Evolutionary conservation across 1,284 basidiomycete genomes (phyloP).

Genomic region (Ustilago crameri): DNA sequence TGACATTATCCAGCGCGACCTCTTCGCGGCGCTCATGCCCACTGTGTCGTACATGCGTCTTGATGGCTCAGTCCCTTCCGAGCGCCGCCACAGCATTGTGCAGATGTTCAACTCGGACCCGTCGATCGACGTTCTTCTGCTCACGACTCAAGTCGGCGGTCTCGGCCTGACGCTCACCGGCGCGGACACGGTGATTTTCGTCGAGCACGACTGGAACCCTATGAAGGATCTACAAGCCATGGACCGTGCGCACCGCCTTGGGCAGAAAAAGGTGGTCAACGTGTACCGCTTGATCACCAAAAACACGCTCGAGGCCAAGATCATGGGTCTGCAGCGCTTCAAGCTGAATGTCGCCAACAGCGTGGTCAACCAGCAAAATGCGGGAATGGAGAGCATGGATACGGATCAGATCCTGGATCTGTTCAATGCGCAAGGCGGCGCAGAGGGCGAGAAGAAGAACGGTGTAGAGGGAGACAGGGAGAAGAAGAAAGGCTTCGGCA

Average conservation of each 20-base stretch:
- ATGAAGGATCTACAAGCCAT: constrained; percentile 99
- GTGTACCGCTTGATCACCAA: constrained; percentile 97
- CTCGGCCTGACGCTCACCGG: constrained; percentile 95
- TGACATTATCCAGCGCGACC: constrained; percentile 92
- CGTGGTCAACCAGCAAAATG: constrained; percentile 96
- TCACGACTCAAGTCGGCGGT: constrained; percentile 97
- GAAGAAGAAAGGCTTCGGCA: constrained; percentile 39
- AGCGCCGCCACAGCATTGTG: constrained; percentile 74
- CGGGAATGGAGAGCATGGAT: constrained; percentile 92
- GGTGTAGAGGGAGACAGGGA: background rate
- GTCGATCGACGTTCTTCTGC: constrained; percentile 92
- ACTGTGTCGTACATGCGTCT: constrained; percentile 97
- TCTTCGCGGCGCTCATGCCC: constrained; percentile 93
- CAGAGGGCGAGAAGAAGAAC: constrained; percentile 1
- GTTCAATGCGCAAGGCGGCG: constrained; percentile 72
- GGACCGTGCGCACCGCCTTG: constrained; percentile 97
- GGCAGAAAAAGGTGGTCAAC: constrained; percentile 98
- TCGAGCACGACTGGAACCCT: constrained; percentile 99
- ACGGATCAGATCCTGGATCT: constrained; percentile 96
- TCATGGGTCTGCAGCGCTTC: constrained; percentile 97
- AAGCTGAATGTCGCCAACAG: constrained; percentile 98
- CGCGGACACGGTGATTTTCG: constrained; percentile 98
- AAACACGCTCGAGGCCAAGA: constrained; percentile 97
- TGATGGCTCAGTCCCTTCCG: constrained; percentile 73
- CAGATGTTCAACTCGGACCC: constrained; percentile 98